Base-by-base conservation (phyloP, 75 land plant species). In the Pinus tabuliformis region DNA sequence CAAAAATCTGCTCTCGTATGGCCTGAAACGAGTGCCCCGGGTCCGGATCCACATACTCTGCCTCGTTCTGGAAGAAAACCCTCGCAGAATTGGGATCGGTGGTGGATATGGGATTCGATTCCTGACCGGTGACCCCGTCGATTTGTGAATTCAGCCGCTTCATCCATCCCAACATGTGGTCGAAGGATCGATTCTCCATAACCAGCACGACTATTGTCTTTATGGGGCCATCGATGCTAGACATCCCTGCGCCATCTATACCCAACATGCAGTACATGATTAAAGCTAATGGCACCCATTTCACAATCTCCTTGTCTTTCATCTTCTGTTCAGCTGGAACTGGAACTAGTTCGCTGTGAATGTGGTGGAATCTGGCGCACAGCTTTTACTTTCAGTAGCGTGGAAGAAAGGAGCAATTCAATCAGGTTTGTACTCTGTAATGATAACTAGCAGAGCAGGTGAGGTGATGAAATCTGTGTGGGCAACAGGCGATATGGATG, bases 21-120 rank as follows among this genome's bases (percentile, higher is more conserved):
- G 88, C 97, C 39, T 87, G 85, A 82, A 89, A 81, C 22, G 99
- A 94, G 82, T 96, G 99, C 56, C 97, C 97, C 6, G 99, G 99
- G 66, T 96, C 99, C 0, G 95, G 90, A 74, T 86, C 95, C 36
- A 94, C 97, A 79, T 91, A 90, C 76, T 77, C 86, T 20, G 99
- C 79, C 1, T 66, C 33, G 82, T 91, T 80, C 3, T 78, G 68
- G 79, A 96, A 97, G 81, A 33, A 75, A 26, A 96, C 78, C 28
- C 17, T 24, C 49, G 66, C 26, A 11, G 93, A 88, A 77, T 56
- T 72, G 1, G 84, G 81, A 68, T 86, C 87, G 14, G 86, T 58
- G 11, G 93, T 87, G 77, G 86, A 85, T 5, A 86, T 14, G 1
- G 88, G 95, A 78, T 94, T 96, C 72, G 82, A 84, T 65, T 91